These are phyloP conservation scores for Amauroascus niger DNA, from an alignment of 2,329 filamentous ascomycete genomes.

Conservation along the genomic window DNA sequence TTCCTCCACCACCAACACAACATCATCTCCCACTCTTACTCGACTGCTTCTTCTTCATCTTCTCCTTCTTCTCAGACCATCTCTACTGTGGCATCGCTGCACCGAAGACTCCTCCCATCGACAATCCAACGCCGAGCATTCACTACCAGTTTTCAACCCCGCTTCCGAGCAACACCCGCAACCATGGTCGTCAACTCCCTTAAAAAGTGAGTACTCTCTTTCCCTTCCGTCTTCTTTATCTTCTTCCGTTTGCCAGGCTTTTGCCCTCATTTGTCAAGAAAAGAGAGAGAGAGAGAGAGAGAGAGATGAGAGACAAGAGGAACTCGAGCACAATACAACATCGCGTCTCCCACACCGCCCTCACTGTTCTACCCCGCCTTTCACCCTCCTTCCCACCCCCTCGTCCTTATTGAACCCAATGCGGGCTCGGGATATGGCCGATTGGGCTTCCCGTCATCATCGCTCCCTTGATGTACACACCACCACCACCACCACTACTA, in stretches of 20 bases:
- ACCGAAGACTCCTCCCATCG: not conserved
- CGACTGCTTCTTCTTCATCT: constrained; percentile 9
- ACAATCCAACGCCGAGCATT: constrained; percentile 22
- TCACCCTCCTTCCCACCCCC: not conserved
- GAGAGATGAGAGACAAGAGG: no score
- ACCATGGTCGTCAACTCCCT: constrained; percentile 41
- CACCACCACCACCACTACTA: not conserved
- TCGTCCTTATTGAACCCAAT: no score
- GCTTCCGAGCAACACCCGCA: constrained; percentile 35
- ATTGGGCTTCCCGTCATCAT: no score
- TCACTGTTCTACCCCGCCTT: not conserved
- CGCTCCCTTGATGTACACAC: no score
- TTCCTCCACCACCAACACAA: not conserved
- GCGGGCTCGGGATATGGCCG: no score
- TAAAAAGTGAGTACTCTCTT: constrained; percentile 28
- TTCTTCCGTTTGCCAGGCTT: no score
- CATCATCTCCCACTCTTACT: not conserved
- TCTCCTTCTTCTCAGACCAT: constrained; percentile 16
- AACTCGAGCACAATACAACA: no score
- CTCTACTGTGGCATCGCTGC: constrained; percentile 8
- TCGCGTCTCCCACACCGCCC: not conserved
- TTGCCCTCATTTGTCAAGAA: no score
- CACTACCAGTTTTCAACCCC: constrained; percentile 26
- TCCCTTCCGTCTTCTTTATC: not conserved
- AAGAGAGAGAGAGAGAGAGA: no score